Evolutionary conservation across 2,329 filamentous ascomycete genomes (phyloP), one percentile per base, ranked within the genome.

Genomic region (Fusarium buharicum): DNA sequence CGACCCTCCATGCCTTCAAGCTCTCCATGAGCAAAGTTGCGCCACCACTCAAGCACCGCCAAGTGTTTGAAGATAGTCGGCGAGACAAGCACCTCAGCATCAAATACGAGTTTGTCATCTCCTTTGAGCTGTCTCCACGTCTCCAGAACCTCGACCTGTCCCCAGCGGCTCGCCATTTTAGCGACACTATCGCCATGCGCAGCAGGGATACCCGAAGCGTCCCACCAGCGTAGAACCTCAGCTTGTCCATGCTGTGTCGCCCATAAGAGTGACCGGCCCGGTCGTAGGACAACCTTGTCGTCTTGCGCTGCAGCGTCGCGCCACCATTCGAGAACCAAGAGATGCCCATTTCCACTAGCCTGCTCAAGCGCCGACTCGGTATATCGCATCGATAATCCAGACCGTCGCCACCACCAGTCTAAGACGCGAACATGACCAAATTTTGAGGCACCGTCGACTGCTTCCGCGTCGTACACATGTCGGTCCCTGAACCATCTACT

Each of bases 261-360:
- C 63, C 90, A 89, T 7, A 93, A 85, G 16, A 97, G 88, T 22
- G 91, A 90, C 70, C 95, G 93, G 37, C 93, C 93, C 0, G 93
- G 90, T 67, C 93, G 92, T 13, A 96, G 82, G 6, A 82, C 78
- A 45, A 87, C 78, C 1, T 77, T 76, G 38, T 88, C 82, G 69
- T 88, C 83, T 49, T 84, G 82, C 13, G 81, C 77, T 12, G 84
- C 85, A 0, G 89, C 87, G 57, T 89, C 84, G 67, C 91, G 91
- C 94, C 94, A 98, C 94, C 94, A 98, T 69, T 96, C 90, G 2
- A 98, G 83, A 1, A 97, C 92, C 7, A 87, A 80, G n/a, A 97
- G 82, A 64, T 95, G 90, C 8, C 93, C 93, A 70, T 92, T 90
- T 4, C 88, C 88, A 55, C 90, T 94, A 27, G 94, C 93, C 70